These are phyloP conservation scores for Trichocomaceae sp. DNA, from an alignment of 2,329 filamentous ascomycete genomes.

Conservation along the genomic window DNA sequence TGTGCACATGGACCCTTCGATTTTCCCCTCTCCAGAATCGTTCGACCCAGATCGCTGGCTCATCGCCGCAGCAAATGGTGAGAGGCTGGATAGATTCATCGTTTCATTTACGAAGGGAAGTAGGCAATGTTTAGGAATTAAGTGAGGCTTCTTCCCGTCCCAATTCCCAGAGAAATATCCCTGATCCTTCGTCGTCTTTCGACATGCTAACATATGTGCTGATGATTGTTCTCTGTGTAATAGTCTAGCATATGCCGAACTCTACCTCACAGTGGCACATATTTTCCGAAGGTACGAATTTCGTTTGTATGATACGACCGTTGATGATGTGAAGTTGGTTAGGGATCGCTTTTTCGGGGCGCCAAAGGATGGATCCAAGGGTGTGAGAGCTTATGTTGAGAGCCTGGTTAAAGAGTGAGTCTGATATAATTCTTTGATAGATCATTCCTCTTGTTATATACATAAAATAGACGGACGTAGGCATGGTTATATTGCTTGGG, in stretches of 20 bases:
- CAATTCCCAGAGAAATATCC: not conserved
- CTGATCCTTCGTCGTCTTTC: too few species aligned
- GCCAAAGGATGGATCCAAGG: not conserved
- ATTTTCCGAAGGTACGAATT: slow-evolving; percentile 26
- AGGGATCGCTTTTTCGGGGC: slow-evolving; percentile 7
- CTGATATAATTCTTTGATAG: not conserved
- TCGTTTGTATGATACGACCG: slow-evolving; percentile 27
- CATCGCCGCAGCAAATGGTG: slow-evolving; percentile 24
- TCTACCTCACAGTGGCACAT: slow-evolving; percentile 25
- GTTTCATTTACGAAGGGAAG: slow-evolving; percentile 37
- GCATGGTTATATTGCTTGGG: too few species aligned
- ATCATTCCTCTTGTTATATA: too few species aligned
- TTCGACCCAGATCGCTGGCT: slow-evolving; percentile 36
- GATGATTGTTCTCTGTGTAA: not conserved
- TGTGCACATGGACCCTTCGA: slow-evolving; percentile 28
- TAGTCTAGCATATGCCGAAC: slow-evolving; percentile 30
- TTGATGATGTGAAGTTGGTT: slow-evolving; percentile 21
- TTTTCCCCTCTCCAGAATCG: slow-evolving; percentile 29
- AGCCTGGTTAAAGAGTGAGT: not conserved
- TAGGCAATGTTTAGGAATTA: slow-evolving; percentile 43
- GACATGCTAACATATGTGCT: not conserved
- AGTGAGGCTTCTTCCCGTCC: slow-evolving; percentile 20
- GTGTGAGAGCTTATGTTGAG: not conserved
- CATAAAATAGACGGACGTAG: too few species aligned
- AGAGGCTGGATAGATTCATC: slow-evolving; percentile 30